phyloP scores from a whole-genome alignment of 2,329 filamentous ascomycete genomes.

The Colletotrichum sp. region DNA sequence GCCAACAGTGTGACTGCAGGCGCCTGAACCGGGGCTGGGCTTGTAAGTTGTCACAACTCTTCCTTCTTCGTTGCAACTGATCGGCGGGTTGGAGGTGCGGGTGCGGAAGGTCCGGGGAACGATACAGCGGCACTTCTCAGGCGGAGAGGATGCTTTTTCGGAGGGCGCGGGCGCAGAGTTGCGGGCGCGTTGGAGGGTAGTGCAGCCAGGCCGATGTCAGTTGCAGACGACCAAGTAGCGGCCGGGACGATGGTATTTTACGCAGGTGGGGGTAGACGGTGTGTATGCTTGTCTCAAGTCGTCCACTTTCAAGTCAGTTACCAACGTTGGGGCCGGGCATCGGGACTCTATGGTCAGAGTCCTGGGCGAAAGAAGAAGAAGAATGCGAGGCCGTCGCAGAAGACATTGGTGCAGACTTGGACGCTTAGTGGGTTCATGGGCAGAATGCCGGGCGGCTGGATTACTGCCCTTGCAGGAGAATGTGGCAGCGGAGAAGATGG shows the following conservation, averaged over 20 bases:
- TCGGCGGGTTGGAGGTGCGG: neutral
- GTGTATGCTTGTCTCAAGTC: neutral
- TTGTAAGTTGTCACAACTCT: neutral
- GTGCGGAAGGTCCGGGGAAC: neutral
- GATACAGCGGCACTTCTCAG: neutral
- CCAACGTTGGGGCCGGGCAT: neutral
- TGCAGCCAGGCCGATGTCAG: constrained; percentile 1
- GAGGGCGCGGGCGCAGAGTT: constrained; percentile 12
- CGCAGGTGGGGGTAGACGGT: neutral
- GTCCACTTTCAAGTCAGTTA: neutral
- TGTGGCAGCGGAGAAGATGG: neutral
- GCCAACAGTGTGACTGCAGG: neutral
- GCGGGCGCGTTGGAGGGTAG: constrained; percentile 1
- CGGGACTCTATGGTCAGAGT: neutral
- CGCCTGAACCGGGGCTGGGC: neutral
- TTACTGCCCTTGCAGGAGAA: neutral
- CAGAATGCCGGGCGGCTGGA: neutral
- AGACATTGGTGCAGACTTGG: neutral
- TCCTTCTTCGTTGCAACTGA: neutral
- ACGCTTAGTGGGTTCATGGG: neutral
- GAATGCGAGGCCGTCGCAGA: neutral
- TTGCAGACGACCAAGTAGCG: neutral
- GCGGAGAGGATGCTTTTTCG: neutral
- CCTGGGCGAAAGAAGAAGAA: neutral
- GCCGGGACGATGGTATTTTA: neutral